Conservation (phyloP, 2,329 filamentous ascomycete genomes). For the Ampelomyces quisqualis region DNA sequence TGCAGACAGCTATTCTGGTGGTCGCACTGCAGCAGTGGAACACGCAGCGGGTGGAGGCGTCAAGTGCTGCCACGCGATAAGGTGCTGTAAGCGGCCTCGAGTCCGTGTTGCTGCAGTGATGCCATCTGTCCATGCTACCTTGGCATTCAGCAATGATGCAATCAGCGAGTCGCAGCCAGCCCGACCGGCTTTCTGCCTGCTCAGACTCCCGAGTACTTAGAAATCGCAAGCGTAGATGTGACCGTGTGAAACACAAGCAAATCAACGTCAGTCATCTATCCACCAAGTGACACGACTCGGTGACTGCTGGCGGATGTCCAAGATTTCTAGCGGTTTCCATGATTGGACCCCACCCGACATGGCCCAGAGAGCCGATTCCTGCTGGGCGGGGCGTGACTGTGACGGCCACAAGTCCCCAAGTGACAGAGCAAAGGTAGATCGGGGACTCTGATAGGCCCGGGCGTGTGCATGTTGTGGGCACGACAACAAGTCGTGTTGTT, state of each 20-base stretch:
- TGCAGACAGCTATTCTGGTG: slow-evolving; percentile 16
- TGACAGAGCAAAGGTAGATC: slow-evolving; percentile 5
- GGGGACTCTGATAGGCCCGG: slow-evolving; percentile 1
- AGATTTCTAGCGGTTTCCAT: slow-evolving; percentile 41
- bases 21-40: slow-evolving; percentile 15
- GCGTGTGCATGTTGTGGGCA: slow-evolving; percentile 8
- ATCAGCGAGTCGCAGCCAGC: too few relatives aligned
- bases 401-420: slow-evolving; percentile 13
- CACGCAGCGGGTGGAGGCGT: slow-evolving; percentile 14
- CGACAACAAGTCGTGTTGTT: slow-evolving; percentile 2
- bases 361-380: slow-evolving; percentile 16
- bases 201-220: not conserved
- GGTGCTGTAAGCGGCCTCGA: slow-evolving; percentile 12
- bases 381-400: slow-evolving; percentile 25
- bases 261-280: slow-evolving; percentile 8
- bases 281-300: slow-evolving; percentile 28
- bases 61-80: slow-evolving; percentile 14
- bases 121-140: slow-evolving; percentile 18
- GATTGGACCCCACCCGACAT: slow-evolving; percentile 32
- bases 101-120: not conserved
- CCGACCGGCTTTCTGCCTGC: not conserved
- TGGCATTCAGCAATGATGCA: slow-evolving; percentile 21
- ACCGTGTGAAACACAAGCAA: slow-evolving; percentile 10
- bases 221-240: not conserved
- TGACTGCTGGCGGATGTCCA: slow-evolving; percentile 17